Evolutionary conservation across 495 filamentous ascomycete genomes (phyloP).

Genomic region (Annulohypoxylon nitens): DNA sequence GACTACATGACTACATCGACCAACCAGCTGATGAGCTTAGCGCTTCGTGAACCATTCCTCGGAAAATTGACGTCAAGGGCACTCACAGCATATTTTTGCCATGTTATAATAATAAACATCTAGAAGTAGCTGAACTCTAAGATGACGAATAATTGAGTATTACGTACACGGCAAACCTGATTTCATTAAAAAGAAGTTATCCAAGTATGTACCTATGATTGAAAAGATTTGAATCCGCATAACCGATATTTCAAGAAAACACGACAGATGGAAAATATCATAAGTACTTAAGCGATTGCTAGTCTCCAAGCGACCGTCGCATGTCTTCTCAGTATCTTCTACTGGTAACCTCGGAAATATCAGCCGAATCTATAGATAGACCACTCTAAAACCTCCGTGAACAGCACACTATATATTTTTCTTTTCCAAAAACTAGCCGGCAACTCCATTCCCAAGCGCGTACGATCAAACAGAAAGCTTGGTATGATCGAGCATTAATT

Average conservation of each 20-base stretch:
- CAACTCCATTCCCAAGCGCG: slow-evolving; percentile 43
- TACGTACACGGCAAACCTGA: no score
- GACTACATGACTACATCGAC: slow-evolving; percentile 2
- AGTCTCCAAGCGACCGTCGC: background rate
- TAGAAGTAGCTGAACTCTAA: background rate
- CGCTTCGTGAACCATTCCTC: slow-evolving; percentile 2
- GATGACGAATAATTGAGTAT: background rate
- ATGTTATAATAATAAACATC: background rate
- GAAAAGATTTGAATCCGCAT: no score
- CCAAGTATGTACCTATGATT: no score
- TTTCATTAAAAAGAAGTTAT: no score
- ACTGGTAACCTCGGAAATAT: background rate
- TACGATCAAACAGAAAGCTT: slow-evolving; percentile 18
- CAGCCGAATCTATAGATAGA: slow-evolving; percentile 2
- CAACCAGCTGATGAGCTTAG: slow-evolving; percentile 10
- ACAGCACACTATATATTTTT: slow-evolving; percentile 18
- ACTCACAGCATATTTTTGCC: background rate
- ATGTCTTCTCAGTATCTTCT: background rate
- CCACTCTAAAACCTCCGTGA: background rate
- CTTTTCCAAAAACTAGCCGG: slow-evolving; percentile 17
- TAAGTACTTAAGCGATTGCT: background rate
- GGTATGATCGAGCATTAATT: slow-evolving; percentile 23
- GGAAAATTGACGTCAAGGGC: slow-evolving; percentile 10
- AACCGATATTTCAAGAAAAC: background rate
- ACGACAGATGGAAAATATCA: background rate